Conservation (phyloP, 805 yeast species). For the Candida endomychidarum region DNA sequence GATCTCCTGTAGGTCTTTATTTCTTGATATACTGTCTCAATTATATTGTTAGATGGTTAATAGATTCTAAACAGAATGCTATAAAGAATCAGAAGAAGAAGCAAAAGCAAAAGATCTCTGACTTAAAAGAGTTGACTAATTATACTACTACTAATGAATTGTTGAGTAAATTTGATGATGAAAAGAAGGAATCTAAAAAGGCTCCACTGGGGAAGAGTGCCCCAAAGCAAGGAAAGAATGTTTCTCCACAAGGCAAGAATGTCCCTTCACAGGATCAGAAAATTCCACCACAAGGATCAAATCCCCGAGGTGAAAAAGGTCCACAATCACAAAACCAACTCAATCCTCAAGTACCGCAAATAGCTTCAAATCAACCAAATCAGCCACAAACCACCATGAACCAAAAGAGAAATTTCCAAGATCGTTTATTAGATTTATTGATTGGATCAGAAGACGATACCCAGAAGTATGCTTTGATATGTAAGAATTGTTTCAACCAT, state of each 20-base stretch:
- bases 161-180: conserved; percentile 51
- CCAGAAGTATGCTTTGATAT: conserved; percentile 68
- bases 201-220: too few relatives aligned
- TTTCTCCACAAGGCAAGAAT: background rate
- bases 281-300: too few relatives aligned
- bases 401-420: conserved; percentile 31
- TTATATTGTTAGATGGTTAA: conserved; percentile 21
- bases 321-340: too few relatives aligned
- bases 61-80: conserved; percentile 16
- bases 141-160: conserved; percentile 76
- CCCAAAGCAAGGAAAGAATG: background rate
- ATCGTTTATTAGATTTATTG: conserved; percentile 36
- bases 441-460: conserved; percentile 64
- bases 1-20: conserved; percentile 25
- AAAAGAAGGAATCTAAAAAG: conserved; percentile 1
- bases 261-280: too few relatives aligned
- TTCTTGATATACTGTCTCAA: conserved; percentile 19
- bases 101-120: conserved; percentile 59
- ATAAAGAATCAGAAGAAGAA: conserved; percentile 35
- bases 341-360: conserved; percentile 3
- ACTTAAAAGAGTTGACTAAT: conserved; percentile 68
- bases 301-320: too few relatives aligned
- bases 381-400: background rate
- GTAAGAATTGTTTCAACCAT: conserved; percentile 62
- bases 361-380: too few relatives aligned